Conservation (phyloP, 345 rosid genomes). For the Aegle marmelos region DNA sequence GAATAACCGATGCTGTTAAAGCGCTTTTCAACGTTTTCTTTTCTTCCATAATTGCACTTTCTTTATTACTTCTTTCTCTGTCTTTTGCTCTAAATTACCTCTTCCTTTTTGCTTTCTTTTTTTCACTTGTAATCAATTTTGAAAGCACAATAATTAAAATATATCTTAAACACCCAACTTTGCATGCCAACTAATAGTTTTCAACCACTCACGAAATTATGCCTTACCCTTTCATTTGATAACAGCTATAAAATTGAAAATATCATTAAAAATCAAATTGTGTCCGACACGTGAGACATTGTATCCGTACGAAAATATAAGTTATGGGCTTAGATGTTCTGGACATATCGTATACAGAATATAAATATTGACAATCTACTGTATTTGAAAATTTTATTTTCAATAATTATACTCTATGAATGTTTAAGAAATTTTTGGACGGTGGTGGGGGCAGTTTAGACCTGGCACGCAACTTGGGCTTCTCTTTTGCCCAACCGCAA, state of each 20-base stretch:
- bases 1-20: slow-evolving; percentile 33
- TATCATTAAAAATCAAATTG: not conserved
- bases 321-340: not conserved
- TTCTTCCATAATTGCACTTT: not conserved
- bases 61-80: not conserved
- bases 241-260: too few relatives aligned
- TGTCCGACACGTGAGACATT: not conserved
- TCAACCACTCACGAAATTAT: not conserved
- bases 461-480: not conserved
- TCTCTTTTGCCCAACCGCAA: not conserved
- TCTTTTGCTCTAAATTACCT: not conserved
- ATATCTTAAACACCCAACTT: too few relatives aligned
- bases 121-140: too few relatives aligned
- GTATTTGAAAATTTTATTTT: too few relatives aligned
- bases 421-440: not conserved
- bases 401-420: too few relatives aligned
- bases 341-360: not conserved
- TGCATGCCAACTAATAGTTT: not conserved
- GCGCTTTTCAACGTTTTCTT: slow-evolving; percentile 6
- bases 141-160: too few relatives aligned
- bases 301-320: not conserved
- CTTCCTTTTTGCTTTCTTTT: too few relatives aligned
- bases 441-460: slow-evolving; percentile 24
- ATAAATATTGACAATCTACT: not conserved
- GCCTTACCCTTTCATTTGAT: too few relatives aligned